Evolutionary conservation across 805 yeast species (phyloP), one percentile per base, ranked within the genome.

Genomic region (Naumovozyma dairenensis): DNA sequence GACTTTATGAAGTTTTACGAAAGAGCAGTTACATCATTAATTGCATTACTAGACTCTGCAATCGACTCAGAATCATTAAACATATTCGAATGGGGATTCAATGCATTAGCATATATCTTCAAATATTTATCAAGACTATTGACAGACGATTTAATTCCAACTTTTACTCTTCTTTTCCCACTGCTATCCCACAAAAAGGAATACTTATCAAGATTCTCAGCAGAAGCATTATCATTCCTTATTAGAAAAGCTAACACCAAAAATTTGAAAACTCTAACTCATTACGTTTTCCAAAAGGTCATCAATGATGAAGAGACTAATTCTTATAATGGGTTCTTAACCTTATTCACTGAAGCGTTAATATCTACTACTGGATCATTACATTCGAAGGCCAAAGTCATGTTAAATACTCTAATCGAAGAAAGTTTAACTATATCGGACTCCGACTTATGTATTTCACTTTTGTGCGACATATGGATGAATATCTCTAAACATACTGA

Each of bases 221-320:
- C 96, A 0, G 96, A 89, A 56, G 92, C 96, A 0, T 56, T 89
- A 29, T 82, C 96, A 0, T 92, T 81, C 47, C 62, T 89, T 36
- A 63, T 89, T 7, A 73, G 92, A 51, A 83, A 83, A 54, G 67
- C 82, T 40, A 65, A 66, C 16, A 53, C 64, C 0, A 66, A 66
- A 1, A 59, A 69, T 5, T 58, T 86, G 31, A 46, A 52, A 1
- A 36, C 44, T 0, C 69, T 82, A 29, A 61, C 81, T 6, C 48
- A 59, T 2, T 63, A 52, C 39, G 53, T 71, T 2, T 63, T 72
- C 31, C 45, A 54, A 20, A 63, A 62, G 26, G 18, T 60, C 56
- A 13, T 29, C 4, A 32, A 59, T 51, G 34, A 60, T 3, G 57
- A 62, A 2, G 61, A 62, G 2, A 63, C 66, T 29, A 57, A 55